These are phyloP conservation scores for Dactylellina haptotyla DNA, from an alignment of 2,329 filamentous ascomycete genomes.

Conservation along the genomic window DNA sequence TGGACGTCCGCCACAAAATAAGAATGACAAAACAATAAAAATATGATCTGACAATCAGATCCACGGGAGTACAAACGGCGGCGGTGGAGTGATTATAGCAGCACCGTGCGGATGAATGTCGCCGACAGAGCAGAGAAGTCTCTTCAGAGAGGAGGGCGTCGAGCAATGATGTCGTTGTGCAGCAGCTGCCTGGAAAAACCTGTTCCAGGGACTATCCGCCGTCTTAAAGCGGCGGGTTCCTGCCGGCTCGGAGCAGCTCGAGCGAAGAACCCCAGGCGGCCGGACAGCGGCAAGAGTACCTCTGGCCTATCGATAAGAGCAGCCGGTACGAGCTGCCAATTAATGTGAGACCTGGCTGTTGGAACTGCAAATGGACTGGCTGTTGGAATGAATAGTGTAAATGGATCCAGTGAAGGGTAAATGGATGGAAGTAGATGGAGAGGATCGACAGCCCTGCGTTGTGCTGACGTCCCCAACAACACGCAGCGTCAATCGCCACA, in stretches of 20 bases:
- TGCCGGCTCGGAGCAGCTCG: too few relatives aligned
- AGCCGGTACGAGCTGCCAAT: background rate
- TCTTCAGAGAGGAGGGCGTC: conserved; percentile 4
- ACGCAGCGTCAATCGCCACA: too few relatives aligned
- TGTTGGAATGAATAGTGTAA: background rate
- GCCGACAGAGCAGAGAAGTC: background rate
- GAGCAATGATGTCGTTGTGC: conserved; percentile 40
- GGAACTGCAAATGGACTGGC: background rate
- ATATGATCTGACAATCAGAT: background rate
- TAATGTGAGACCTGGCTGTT: too few relatives aligned
- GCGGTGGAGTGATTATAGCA: too few relatives aligned
- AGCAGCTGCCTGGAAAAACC: conserved; percentile 36
- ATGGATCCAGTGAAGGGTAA: background rate
- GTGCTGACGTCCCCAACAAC: conserved; percentile 15
- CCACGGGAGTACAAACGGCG: too few relatives aligned
- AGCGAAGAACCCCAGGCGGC: too few relatives aligned
- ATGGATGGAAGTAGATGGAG: too few relatives aligned
- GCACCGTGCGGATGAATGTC: background rate
- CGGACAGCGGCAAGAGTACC: too few relatives aligned
- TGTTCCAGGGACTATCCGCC: conserved; percentile 20
- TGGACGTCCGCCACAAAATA: too few relatives aligned
- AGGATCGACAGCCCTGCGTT: too few relatives aligned
- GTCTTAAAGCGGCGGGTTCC: conserved; percentile 23
- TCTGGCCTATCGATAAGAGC: conserved; percentile 26
- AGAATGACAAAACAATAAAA: background rate